These are phyloP conservation scores for Leccinum arenicola DNA, from an alignment of 768 basidiomycete species.

Conservation along the genomic window DNA sequence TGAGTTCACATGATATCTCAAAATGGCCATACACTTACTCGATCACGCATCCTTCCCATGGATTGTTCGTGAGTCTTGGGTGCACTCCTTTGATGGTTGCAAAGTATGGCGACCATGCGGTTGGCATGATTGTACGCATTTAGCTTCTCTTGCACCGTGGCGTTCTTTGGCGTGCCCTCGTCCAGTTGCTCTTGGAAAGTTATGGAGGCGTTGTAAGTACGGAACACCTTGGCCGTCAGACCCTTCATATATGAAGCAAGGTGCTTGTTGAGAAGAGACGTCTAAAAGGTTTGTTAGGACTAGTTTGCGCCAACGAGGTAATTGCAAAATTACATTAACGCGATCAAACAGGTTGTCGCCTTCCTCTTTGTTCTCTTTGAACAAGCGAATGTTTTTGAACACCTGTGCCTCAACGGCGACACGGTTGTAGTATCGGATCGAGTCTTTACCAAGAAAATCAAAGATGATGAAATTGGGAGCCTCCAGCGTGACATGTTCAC, in stretches of 20 bases:
- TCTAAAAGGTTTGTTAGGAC: constrained; percentile 44
- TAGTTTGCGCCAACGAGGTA: constrained; percentile 12
- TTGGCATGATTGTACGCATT: constrained; percentile 98
- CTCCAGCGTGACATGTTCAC: constrained; percentile 92
- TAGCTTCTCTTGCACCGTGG: constrained; percentile 90
- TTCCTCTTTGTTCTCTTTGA: constrained; percentile 90
- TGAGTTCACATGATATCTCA: neutral
- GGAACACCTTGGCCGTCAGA: constrained; percentile 98
- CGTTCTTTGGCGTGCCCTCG: constrained; percentile 61
- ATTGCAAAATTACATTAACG: constrained; percentile 58
- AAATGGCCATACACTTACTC: constrained; percentile 47
- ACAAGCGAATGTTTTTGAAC: constrained; percentile 97
- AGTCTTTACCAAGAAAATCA: constrained; percentile 99
- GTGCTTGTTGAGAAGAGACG: constrained; percentile 85
- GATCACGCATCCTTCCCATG: constrained; percentile 92
- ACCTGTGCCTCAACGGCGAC: constrained; percentile 89
- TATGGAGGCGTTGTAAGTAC: constrained; percentile 98
- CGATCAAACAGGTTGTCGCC: constrained; percentile 93
- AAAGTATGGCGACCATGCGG: constrained; percentile 93
- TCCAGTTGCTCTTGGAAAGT: constrained; percentile 94
- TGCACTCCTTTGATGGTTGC: constrained; percentile 96
- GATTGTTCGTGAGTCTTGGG: constrained; percentile 91
- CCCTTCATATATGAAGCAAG: constrained; percentile 94
- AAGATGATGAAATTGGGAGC: constrained; percentile 86
- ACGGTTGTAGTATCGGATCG: constrained; percentile 93